These are phyloP conservation scores for Xylaria sp. DNA, from an alignment of 2,329 filamentous ascomycete genomes.

Conservation along the genomic window DNA sequence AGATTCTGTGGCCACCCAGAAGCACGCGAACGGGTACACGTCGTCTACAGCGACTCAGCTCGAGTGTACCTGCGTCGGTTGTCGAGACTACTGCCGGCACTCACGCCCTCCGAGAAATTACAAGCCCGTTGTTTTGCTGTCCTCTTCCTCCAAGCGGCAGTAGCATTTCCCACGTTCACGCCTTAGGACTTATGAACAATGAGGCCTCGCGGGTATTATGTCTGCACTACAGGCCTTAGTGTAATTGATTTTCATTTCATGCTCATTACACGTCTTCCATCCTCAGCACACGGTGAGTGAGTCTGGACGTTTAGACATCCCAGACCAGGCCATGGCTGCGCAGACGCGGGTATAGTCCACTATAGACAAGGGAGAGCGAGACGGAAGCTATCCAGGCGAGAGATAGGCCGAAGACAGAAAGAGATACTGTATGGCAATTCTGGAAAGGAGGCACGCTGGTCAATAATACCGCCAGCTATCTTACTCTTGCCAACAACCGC, in stretches of 20 bases:
- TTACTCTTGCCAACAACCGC: constrained; percentile 6
- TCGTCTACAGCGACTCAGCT: too few relatives aligned
- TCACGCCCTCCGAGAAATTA: too few relatives aligned
- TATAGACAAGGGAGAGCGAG: background rate
- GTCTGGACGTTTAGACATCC: constrained; percentile 2
- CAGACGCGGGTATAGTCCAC: constrained; percentile 8
- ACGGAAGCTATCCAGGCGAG: constrained; percentile 4
- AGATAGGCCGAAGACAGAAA: background rate
- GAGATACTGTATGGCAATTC: background rate
- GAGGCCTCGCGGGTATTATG: background rate
- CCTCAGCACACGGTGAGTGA: background rate
- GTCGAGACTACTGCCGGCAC: too few relatives aligned
- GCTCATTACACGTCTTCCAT: background rate
- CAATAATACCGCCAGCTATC: background rate
- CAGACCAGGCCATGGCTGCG: constrained; percentile 9
- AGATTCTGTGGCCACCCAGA: too few relatives aligned
- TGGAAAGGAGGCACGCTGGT: constrained; percentile 10
- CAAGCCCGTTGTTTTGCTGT: too few relatives aligned
- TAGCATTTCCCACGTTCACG: constrained; percentile 13
- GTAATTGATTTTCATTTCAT: background rate
- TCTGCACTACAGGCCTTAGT: background rate
- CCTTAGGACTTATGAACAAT: background rate
- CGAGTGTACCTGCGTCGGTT: too few relatives aligned
- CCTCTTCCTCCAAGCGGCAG: too few relatives aligned
- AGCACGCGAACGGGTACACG: too few relatives aligned